Percentiles rank a stretch among this genome's conserved stretches.
Conservation (phyloP, 2,329 filamentous ascomycete genomes). For the Hypoxylon sp. region DNA sequence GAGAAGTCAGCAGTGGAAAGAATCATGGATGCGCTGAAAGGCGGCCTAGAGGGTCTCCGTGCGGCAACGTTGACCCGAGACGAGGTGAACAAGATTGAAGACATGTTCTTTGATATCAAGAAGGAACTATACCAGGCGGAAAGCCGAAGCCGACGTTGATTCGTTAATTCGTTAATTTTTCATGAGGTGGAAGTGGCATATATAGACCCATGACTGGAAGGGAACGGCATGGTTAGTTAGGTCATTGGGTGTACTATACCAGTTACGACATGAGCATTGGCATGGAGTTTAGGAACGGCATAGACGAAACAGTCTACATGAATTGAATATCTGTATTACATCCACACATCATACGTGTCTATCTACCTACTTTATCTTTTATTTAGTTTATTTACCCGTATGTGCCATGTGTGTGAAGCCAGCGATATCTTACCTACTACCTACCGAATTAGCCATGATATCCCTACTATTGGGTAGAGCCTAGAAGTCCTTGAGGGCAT, state of each 20-base stretch:
- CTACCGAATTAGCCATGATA: neutral
- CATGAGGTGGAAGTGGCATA: conserved; percentile 8
- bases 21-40: conserved; percentile 69
- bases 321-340: conserved; percentile 11
- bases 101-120: conserved; percentile 84
- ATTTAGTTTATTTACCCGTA: neutral
- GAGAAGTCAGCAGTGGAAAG: conserved; percentile 58
- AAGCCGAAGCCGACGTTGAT: conserved; percentile 62
- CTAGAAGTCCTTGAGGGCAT: neutral
- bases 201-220: conserved; percentile 27
- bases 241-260: conserved; percentile 10
- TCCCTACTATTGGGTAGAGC: neutral
- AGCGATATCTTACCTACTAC: neutral
- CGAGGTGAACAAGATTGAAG: conserved; percentile 80
- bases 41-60: conserved; percentile 72
- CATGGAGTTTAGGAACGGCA: conserved; percentile 38
- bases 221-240: conserved; percentile 21
- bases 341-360: neutral
- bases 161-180: conserved; percentile 22
- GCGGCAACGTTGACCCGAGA: conserved; percentile 72
- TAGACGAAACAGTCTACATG: conserved; percentile 24
- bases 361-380: neutral
- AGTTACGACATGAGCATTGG: conserved; percentile 33
- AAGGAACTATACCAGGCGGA: conserved; percentile 80
- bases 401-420: neutral